Percentiles rank a stretch among this genome's conserved stretches.
Evolutionary conservation across 192 early-diverging fungal genomes (phyloP).

Genomic region (Oehlia diaphana): DNA sequence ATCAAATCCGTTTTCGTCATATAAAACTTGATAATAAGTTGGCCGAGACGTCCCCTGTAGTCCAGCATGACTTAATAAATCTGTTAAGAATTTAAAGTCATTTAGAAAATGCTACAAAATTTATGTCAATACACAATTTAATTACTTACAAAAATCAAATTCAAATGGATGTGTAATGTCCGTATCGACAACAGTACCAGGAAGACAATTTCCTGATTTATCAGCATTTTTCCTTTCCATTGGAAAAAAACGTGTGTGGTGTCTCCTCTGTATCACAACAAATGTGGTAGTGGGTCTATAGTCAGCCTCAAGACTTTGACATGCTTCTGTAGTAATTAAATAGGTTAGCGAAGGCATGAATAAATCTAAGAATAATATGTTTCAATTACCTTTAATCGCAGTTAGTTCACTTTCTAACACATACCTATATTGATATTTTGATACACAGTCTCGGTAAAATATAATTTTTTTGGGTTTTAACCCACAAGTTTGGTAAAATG

Average conservation of each 20-base stretch:
- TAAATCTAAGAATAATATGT: background rate
- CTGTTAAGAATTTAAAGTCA: background rate
- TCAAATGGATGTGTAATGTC: constrained; percentile 75
- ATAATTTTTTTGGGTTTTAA: constrained; percentile 76
- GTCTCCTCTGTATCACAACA: constrained; percentile 73
- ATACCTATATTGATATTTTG: constrained; percentile 80
- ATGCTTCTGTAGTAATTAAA: constrained; percentile 51
- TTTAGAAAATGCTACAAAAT: background rate
- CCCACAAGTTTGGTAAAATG: constrained; percentile 61
- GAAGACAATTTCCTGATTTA: constrained; percentile 74
- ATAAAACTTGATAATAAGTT: constrained; percentile 88
- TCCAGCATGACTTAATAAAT: constrained; percentile 86
- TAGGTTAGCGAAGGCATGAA: background rate
- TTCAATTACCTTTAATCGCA: constrained; percentile 46
- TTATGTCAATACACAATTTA: background rate
- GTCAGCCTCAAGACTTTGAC: constrained; percentile 54
- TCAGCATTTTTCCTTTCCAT: constrained; percentile 57
- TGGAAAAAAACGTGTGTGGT: constrained; percentile 63
- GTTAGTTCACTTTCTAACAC: constrained; percentile 73
- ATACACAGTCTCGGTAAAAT: constrained; percentile 90
- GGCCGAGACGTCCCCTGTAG: constrained; percentile 92
- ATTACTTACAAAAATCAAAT: constrained; percentile 76
- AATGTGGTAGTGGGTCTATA: constrained; percentile 85
- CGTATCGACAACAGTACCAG: constrained; percentile 83
- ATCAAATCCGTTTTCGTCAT: constrained; percentile 82